These are phyloP conservation scores for Monascus ruber DNA, from an alignment of 2,329 filamentous ascomycete species.

Conservation along the genomic window DNA sequence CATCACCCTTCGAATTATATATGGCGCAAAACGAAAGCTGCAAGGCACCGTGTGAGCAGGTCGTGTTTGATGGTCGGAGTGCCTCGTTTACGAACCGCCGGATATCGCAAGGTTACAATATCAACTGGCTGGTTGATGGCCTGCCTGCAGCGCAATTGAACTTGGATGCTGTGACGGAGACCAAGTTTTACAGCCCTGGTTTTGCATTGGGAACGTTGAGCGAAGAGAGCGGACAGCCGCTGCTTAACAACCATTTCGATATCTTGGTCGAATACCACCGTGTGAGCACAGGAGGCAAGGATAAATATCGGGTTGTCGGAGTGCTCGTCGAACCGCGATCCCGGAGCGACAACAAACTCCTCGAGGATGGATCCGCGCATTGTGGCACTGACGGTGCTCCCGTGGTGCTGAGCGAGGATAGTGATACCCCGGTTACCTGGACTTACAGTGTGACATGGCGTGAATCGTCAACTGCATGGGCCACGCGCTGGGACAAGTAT, in stretches of 20 bases:
- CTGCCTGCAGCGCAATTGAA: constrained; percentile 80
- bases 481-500: constrained; percentile 97
- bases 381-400: constrained; percentile 50
- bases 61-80: constrained; percentile 53
- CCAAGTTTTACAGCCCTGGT: constrained; percentile 80
- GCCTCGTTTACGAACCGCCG: constrained; percentile 70
- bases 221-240: constrained; percentile 41
- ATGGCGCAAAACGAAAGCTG: constrained; percentile 85
- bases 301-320: constrained; percentile 78
- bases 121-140: constrained; percentile 95
- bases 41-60: constrained; percentile 61
- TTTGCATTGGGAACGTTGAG: constrained; percentile 61
- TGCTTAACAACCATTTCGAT: constrained; percentile 91
- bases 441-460: constrained; percentile 91
- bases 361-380: constrained; percentile 44
- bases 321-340: constrained; percentile 80
- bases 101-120: constrained; percentile 75
- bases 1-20: constrained; percentile 80
- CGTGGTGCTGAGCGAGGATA: constrained; percentile 54
- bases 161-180: constrained; percentile 61
- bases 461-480: constrained; percentile 76
- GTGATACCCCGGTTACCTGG: constrained; percentile 61
- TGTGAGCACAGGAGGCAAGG: constrained; percentile 43
- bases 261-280: constrained; percentile 88
- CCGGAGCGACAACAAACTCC: constrained; percentile 43